Conservation (phyloP, 179 eudicot genomes). For the Silene coronaria region DNA sequence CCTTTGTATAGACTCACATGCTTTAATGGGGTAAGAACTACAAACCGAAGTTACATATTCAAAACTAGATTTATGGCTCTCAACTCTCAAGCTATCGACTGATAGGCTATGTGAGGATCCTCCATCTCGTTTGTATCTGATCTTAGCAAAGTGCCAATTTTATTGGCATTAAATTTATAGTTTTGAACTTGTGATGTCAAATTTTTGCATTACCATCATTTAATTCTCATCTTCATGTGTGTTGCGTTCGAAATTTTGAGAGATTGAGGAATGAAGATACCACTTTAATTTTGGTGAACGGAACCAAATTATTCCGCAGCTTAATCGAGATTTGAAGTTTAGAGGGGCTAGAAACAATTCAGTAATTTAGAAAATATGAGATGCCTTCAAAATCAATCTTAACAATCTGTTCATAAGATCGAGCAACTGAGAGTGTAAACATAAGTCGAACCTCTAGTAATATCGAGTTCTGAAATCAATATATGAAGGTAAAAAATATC, state of each 20-base stretch:
- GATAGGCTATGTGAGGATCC: neutral
- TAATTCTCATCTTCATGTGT: too few relatives aligned
- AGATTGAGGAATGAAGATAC: too few relatives aligned
- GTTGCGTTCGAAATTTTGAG: too few relatives aligned
- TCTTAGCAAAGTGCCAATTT: neutral
- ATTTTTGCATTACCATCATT: too few relatives aligned
- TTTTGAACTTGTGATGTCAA: too few relatives aligned
- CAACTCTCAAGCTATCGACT: neutral
- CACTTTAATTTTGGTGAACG: too few relatives aligned
- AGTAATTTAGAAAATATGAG: neutral
- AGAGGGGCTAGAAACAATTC: neutral
- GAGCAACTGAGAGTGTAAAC: too few relatives aligned
- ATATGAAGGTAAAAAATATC: neutral
- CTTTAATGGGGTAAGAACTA: neutral
- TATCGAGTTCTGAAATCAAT: neutral
- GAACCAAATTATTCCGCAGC: too few relatives aligned
- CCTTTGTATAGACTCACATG: conserved; percentile 5
- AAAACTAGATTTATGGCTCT: neutral
- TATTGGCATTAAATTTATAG: neutral
- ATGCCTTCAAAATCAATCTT: neutral
- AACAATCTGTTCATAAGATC: neutral
- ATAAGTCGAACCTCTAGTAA: neutral
- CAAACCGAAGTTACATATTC: neutral
- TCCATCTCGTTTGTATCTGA: neutral
- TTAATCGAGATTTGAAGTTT: too few relatives aligned